Conservation (phyloP, 169 alveolate genomes). For the Babesia ovis region DNA sequence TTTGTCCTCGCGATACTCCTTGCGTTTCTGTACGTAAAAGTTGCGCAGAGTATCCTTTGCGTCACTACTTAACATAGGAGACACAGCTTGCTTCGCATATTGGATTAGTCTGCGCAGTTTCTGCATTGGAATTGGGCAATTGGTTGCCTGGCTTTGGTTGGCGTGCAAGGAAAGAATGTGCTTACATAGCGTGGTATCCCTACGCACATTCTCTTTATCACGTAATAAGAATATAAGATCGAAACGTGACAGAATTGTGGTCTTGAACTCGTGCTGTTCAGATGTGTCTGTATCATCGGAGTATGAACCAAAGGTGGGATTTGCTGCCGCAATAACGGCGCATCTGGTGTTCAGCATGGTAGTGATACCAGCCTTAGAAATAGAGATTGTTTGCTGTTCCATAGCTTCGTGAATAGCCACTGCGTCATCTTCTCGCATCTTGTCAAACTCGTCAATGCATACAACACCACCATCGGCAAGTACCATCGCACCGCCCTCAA, state of each 20-base stretch:
- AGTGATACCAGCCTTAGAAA: slow-evolving; percentile 99
- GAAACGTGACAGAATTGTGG: slow-evolving; percentile 95
- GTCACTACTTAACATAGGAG: slow-evolving; percentile 94
- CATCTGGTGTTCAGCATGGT: slow-evolving; percentile 95
- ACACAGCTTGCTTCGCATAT: slow-evolving; percentile 78
- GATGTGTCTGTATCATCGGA: slow-evolving; percentile 94
- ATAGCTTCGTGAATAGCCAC: slow-evolving; percentile 99
- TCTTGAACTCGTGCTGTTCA: slow-evolving; percentile 97
- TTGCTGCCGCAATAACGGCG: slow-evolving; percentile 99
- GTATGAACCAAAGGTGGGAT: slow-evolving; percentile 98
- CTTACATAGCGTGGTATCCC: slow-evolving; percentile 84
- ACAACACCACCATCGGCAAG: slow-evolving; percentile 99
- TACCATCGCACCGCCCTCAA: slow-evolving; percentile 99
- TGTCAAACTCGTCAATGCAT: slow-evolving; percentile 99
- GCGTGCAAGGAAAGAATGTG: slow-evolving; percentile 77
- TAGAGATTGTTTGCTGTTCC: slow-evolving; percentile 99
- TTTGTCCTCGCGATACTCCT: slow-evolving; percentile 84
- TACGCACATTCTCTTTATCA: slow-evolving; percentile 92
- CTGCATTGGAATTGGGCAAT: slow-evolving; percentile 64
- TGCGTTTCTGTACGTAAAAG: slow-evolving; percentile 91
- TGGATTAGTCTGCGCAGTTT: slow-evolving; percentile 74
- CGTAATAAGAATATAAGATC: slow-evolving; percentile 96
- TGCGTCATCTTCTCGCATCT: slow-evolving; percentile 98
- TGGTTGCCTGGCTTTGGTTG: slow-evolving; percentile 34
- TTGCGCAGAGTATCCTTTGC: slow-evolving; percentile 92